A percentile compares a stretch with the other conserved stretches of the same genome.
Conservation (phyloP, 2,329 filamentous ascomycete species). For the Claviceps sp. region DNA sequence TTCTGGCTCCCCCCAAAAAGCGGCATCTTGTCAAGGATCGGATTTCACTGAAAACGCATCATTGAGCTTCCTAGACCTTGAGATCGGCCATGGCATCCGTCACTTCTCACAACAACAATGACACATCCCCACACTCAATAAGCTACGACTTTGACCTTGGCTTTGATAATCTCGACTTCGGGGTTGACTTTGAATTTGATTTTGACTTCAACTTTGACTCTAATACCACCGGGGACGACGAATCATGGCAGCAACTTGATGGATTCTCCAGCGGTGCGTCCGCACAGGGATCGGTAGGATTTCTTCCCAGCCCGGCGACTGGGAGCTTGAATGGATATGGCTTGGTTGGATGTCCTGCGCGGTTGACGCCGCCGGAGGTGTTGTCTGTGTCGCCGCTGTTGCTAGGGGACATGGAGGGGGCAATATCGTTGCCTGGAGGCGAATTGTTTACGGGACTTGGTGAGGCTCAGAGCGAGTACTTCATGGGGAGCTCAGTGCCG, state of each 20-base stretch:
- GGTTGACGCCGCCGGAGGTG: conserved; percentile 15
- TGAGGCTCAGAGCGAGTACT: conserved; percentile 10
- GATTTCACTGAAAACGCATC: too few species aligned
- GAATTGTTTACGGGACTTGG: conserved; percentile 16
- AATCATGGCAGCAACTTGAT: conserved; percentile 32
- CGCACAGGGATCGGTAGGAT: conserved; percentile 26
- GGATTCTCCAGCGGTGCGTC: conserved; percentile 19
- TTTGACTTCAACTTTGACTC: too few species aligned
- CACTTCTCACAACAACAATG: conserved; percentile 15
- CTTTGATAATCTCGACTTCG: too few species aligned
- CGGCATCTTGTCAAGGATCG: too few species aligned
- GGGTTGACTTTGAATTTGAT: too few species aligned
- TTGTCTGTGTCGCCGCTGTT: conserved; percentile 29
- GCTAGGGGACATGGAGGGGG: conserved; percentile 24
- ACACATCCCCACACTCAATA: conserved; percentile 24
- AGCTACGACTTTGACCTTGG: conserved; percentile 25
- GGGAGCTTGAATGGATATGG: conserved; percentile 38
- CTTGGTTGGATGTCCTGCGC: conserved; percentile 23
- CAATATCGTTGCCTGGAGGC: conserved; percentile 20
- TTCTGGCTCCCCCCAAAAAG: too few species aligned
- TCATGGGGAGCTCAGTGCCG: conserved; percentile 16
- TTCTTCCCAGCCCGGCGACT: conserved; percentile 36
- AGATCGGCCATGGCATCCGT: conserved; percentile 22
- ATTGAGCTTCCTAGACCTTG: neutral
- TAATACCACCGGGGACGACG: conserved; percentile 22